phyloP scores from a whole-genome alignment of 495 filamentous ascomycete genomes.

The Penicillium daleae region DNA sequence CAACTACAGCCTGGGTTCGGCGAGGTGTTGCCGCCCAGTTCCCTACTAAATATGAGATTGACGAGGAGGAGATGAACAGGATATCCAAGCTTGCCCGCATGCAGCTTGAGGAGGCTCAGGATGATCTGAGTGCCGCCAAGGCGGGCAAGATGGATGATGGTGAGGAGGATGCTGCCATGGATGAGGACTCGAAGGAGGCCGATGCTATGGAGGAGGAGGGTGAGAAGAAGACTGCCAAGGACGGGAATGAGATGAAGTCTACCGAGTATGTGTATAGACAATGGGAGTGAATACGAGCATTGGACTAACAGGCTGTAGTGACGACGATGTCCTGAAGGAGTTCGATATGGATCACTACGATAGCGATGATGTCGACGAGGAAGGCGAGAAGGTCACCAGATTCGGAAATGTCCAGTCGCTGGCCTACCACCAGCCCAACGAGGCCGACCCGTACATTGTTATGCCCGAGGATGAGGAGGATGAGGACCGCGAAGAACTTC shows the following conservation, averaged over 20 bases:
- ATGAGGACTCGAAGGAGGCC: conserved; percentile 38
- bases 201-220: conserved; percentile 29
- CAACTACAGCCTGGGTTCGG: conserved; percentile 90
- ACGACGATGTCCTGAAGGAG: conserved; percentile 90
- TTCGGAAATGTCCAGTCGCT: conserved; percentile 93
- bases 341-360: conserved; percentile 96
- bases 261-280: conserved; percentile 26
- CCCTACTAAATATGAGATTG: conserved; percentile 85
- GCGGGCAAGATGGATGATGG: conserved; percentile 39
- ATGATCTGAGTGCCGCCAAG: conserved; percentile 74
- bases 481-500: conserved; percentile 91
- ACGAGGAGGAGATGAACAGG: conserved; percentile 89
- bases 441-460: conserved; percentile 95
- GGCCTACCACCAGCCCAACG: conserved; percentile 89
- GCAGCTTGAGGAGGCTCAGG: conserved; percentile 89
- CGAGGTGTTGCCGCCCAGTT: conserved; percentile 92
- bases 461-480: conserved; percentile 74
- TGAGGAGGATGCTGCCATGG: conserved; percentile 31
- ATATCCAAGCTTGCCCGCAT: conserved; percentile 88
- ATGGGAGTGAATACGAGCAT: background rate
- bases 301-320: conserved; percentile 42
- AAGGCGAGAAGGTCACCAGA: conserved; percentile 77
- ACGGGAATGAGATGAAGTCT: conserved; percentile 19
- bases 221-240: conserved; percentile 29
- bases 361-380: conserved; percentile 70